A percentile compares a stretch with the other conserved stretches of the same genome.
Conservation (phyloP, 2,329 filamentous ascomycete genomes). For the Orbilia quercus region DNA sequence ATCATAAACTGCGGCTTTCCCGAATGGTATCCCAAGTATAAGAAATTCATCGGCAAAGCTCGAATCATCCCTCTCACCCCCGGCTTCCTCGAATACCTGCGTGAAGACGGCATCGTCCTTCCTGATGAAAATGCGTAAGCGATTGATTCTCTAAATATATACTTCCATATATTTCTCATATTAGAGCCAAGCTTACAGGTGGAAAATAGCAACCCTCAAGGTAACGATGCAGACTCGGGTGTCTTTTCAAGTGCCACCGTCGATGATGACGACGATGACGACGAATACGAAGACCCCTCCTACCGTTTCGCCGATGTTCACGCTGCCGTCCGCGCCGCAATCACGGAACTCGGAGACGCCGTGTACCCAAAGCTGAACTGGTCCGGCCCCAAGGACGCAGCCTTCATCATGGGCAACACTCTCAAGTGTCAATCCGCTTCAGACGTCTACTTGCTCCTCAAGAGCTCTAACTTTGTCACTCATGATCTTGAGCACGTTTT, state of each 20-base stretch:
- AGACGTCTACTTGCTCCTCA: slow-evolving; percentile 92
- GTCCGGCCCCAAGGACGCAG: slow-evolving; percentile 95
- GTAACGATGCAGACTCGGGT: slow-evolving; percentile 43
- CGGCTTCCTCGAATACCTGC: slow-evolving; percentile 85
- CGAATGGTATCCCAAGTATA: slow-evolving; percentile 88
- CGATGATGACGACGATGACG: slow-evolving; percentile 59
- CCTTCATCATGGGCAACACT: slow-evolving; percentile 89
- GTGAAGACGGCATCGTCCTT: slow-evolving; percentile 90
- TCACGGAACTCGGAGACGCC: slow-evolving; percentile 82
- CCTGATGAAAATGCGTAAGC: slow-evolving; percentile 72
- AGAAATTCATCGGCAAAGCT: slow-evolving; percentile 83
- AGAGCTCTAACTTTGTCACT: slow-evolving; percentile 92
- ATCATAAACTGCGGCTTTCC: slow-evolving; percentile 96
- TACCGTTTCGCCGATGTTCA: slow-evolving; percentile 78
- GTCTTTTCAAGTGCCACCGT: slow-evolving; percentile 43
- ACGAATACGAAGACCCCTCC: slow-evolving; percentile 65
- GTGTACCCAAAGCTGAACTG: slow-evolving; percentile 96
- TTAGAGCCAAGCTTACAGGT: neutral
- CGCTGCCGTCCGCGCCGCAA: slow-evolving; percentile 77
- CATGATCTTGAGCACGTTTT: slow-evolving; percentile 95
- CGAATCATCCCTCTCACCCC: slow-evolving; percentile 80
- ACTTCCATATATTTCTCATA: neutral
- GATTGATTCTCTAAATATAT: slow-evolving; percentile 49
- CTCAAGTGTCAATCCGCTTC: slow-evolving; percentile 89
- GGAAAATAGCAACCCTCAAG: slow-evolving; percentile 15